phyloP scores from a whole-genome alignment of 2,329 filamentous ascomycete genomes.

The Chrysosphaeria jannelii region DNA sequence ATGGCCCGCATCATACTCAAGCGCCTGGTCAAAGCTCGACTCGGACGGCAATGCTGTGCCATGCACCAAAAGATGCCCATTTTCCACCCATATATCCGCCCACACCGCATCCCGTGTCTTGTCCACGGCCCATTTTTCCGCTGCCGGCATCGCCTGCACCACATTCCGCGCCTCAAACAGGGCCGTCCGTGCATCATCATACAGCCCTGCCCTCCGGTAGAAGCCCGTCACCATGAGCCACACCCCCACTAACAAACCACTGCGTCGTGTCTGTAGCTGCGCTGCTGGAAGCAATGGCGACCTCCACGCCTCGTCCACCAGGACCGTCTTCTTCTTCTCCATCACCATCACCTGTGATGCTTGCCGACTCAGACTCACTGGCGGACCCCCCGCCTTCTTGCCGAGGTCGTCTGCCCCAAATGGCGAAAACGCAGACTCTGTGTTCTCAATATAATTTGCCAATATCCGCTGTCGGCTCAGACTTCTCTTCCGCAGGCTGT shows the following conservation, averaged over 20 bases:
- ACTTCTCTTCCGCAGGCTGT: constrained; percentile 22
- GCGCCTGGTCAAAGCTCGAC: constrained; percentile 49
- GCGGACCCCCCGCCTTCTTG: constrained; percentile 4
- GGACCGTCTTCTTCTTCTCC: too few relatives aligned
- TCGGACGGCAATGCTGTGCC: constrained; percentile 37
- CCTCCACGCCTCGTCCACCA: too few relatives aligned
- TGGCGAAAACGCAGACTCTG: too few relatives aligned
- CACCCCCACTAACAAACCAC: constrained; percentile 34
- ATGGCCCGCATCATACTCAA: constrained; percentile 57
- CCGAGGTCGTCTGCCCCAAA: too few relatives aligned
- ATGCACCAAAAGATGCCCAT: constrained; percentile 35
- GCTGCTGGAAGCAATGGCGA: too few relatives aligned
- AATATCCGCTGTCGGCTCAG: too few relatives aligned
- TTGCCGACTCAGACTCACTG: constrained; percentile 13
- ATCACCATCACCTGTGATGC: constrained; percentile 15
- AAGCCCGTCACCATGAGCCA: constrained; percentile 80
- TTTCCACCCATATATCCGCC: constrained; percentile 59
- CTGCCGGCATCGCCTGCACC: constrained; percentile 30
- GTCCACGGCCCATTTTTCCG: constrained; percentile 45
- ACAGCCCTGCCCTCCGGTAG: constrained; percentile 55
- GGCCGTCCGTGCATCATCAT: constrained; percentile 52
- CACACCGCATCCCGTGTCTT: constrained; percentile 62
- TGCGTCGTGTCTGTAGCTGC: too few relatives aligned
- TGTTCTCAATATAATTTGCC: too few relatives aligned
- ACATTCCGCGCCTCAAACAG: constrained; percentile 57